A percentile compares a stretch with the other conserved stretches of the same genome.
Conservation (phyloP, 345 rosid genomes). For the Populus pruinosa region DNA sequence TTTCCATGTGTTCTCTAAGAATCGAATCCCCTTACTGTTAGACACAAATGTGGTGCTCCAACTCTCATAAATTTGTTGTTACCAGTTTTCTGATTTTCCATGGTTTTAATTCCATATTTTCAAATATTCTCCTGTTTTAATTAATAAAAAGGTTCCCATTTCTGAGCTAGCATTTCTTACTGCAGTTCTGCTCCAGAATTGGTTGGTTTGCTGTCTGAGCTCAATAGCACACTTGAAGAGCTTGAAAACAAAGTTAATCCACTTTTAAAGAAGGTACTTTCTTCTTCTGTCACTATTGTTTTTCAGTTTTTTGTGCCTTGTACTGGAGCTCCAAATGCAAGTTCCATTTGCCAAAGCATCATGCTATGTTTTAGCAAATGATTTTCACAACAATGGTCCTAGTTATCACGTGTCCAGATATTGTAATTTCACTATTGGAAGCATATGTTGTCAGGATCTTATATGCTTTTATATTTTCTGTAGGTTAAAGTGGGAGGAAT, state of each 20-base stretch:
- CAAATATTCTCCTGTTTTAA: no score
- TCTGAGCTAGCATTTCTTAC: neutral
- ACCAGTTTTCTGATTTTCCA: no score
- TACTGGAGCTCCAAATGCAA: neutral
- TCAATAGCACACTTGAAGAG: constrained; percentile 61
- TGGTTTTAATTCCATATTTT: no score
- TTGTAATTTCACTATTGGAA: constrained; percentile 2
- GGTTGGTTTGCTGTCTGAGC: constrained; percentile 79
- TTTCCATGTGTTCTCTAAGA: neutral
- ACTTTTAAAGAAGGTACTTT: constrained; percentile 54
- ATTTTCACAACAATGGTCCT: neutral
- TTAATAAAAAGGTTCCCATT: no score
- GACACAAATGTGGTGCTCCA: no score
- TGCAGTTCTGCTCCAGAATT: constrained; percentile 93
- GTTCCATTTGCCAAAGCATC: neutral
- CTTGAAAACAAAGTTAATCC: constrained; percentile 75
- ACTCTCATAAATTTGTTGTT: no score
- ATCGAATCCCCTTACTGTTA: no score
- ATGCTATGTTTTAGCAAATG: neutral
- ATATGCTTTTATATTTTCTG: constrained; percentile 13
- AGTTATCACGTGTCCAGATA: no score
- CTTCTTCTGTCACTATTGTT: neutral
- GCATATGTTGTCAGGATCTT: constrained; percentile 1
- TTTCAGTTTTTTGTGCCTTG: neutral
- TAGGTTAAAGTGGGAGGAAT: constrained; percentile 52